Evolutionary conservation across 495 filamentous ascomycete genomes (phyloP).

Genomic region (Xylaria intraflava): DNA sequence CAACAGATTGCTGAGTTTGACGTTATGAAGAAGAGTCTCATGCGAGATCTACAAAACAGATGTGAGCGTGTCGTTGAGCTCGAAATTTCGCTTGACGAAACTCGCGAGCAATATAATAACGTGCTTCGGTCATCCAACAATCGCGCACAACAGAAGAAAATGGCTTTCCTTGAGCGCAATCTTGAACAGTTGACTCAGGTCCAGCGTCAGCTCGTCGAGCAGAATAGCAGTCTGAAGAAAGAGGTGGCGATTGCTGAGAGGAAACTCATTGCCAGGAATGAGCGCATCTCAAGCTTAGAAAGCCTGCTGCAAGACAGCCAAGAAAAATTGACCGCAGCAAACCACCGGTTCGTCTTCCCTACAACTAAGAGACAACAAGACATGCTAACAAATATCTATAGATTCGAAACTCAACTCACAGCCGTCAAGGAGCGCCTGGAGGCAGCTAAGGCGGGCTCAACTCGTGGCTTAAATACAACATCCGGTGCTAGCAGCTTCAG

Average conservation of each 20-base stretch:
- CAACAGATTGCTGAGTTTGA: conserved; percentile 98
- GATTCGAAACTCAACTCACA: conserved; percentile 94
- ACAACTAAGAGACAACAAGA: background rate
- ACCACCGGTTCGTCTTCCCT: conserved; percentile 69
- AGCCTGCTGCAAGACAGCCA: conserved; percentile 90
- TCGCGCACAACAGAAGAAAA: conserved; percentile 98
- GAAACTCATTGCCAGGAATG: conserved; percentile 91
- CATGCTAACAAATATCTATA: conserved; percentile 31
- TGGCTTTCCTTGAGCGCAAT: conserved; percentile 98
- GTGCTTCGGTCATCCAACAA: conserved; percentile 93
- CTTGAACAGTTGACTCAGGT: conserved; percentile 96
- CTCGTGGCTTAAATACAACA: conserved; percentile 64
- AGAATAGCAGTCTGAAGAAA: conserved; percentile 94
- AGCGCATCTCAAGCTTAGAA: conserved; percentile 91
- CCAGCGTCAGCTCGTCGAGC: conserved; percentile 94
- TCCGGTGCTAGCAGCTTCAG: conserved; percentile 60
- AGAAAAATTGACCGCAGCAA: conserved; percentile 92
- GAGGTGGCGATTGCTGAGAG: conserved; percentile 97
- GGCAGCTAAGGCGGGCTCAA: conserved; percentile 84
- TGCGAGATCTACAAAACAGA: conserved; percentile 96
- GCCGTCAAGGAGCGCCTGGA: conserved; percentile 97
- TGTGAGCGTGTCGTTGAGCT: conserved; percentile 97
- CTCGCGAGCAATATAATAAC: conserved; percentile 97
- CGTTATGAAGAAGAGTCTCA: conserved; percentile 98
- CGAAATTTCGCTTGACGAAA: conserved; percentile 93